A percentile compares a stretch with the other conserved stretches of the same genome.
These are phyloP conservation scores for Obba rivulosa DNA, from an alignment of 768 basidiomycete genomes.

Conservation along the genomic window DNA sequence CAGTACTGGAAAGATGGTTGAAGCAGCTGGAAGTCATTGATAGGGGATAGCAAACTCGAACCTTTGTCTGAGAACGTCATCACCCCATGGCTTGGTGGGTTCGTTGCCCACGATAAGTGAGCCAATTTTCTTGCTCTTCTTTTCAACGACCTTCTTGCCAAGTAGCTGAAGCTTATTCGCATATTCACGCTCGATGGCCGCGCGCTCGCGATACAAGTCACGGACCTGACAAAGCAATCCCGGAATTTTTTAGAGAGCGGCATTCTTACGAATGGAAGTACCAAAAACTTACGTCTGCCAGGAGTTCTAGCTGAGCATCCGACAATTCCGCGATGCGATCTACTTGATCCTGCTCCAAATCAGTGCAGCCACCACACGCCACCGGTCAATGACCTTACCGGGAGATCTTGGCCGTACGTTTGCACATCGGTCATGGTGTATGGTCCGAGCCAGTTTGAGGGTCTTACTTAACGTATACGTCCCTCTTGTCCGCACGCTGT, in stretches of 20 bases:
- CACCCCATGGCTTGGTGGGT: conserved; percentile 59
- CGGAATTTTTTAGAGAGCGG: conserved; percentile 9
- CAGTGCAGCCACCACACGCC: conserved; percentile 7
- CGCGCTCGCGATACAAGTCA: conserved; percentile 65
- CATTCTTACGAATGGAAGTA: conserved; percentile 7
- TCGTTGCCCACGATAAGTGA: conserved; percentile 59
- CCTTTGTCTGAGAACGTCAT: conserved; percentile 51
- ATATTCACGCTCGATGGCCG: conserved; percentile 72
- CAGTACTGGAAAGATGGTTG: conserved; percentile 42
- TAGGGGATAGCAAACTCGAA: conserved; percentile 19
- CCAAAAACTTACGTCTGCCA: conserved; percentile 51
- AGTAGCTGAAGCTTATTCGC: conserved; percentile 64
- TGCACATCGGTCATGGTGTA: conserved; percentile 19
- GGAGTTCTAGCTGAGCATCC: conserved; percentile 59
- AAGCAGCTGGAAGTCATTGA: not conserved
- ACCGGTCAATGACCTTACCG: conserved; percentile 32
- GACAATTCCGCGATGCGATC: conserved; percentile 54
- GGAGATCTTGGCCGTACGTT: conserved; percentile 49
- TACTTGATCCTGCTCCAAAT: conserved; percentile 57
- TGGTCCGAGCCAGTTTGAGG: not conserved
- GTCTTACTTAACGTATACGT: too few species aligned
- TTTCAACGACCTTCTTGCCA: conserved; percentile 63
- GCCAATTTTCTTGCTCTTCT: conserved; percentile 54
- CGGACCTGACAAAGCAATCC: conserved; percentile 45
- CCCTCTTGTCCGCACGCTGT: too few species aligned